Conservation (phyloP, 805 yeast species). For the Zygotorulaspora danielsina region DNA sequence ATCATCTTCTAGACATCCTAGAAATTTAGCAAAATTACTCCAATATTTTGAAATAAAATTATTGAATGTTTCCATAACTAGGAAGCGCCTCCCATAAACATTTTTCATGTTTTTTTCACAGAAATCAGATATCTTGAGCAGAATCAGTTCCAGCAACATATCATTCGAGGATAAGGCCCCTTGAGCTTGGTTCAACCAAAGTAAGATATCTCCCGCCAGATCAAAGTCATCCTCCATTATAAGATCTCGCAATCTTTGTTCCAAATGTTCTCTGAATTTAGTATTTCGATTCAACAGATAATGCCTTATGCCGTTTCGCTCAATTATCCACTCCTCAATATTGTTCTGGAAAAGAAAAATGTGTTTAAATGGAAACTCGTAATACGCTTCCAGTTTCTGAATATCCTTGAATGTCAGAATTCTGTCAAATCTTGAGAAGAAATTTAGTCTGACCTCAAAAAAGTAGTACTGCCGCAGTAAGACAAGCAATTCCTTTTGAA, state of each 20-base stretch:
- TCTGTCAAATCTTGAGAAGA: constrained; percentile 18
- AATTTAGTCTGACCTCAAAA: constrained; percentile 24
- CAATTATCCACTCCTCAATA: constrained; percentile 18
- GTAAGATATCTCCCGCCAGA: constrained; percentile 17
- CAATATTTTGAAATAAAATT: constrained; percentile 27
- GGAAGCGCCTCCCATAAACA: constrained; percentile 19
- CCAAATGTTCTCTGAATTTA: constrained; percentile 14
- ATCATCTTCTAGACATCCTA: constrained; percentile 28
- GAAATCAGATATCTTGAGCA: constrained; percentile 19
- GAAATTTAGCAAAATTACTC: constrained; percentile 21
- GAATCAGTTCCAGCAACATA: constrained; percentile 21
- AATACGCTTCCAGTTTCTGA: constrained; percentile 20
- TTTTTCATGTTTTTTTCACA: constrained; percentile 21
- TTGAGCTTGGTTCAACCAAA: constrained; percentile 26
- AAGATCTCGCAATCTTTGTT: constrained; percentile 13
- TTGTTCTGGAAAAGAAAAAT: constrained; percentile 13
- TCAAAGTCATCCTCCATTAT: constrained; percentile 30
- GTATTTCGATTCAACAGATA: constrained; percentile 24
- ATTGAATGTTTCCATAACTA: constrained; percentile 29
- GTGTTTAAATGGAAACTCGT: constrained; percentile 26
- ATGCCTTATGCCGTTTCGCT: constrained; percentile 24
- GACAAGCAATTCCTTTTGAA: constrained; percentile 6
- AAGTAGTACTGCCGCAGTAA: constrained; percentile 21
- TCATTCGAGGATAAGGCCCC: constrained; percentile 17
- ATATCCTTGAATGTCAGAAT: constrained; percentile 22